Conservation (phyloP, 805 yeast genomes). For the Maudiozyma saulgeensis region DNA sequence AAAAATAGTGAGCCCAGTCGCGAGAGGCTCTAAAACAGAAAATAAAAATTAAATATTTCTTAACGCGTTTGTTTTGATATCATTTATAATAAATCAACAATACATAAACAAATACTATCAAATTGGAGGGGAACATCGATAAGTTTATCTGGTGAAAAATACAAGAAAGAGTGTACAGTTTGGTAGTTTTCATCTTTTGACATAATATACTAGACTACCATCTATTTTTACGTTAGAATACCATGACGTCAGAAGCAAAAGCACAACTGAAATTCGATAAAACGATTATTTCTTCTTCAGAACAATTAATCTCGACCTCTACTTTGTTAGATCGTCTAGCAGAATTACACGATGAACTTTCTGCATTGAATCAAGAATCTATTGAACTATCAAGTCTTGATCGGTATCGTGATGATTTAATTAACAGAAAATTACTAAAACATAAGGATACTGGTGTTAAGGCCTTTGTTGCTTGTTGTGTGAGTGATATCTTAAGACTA, state of each 20-base stretch:
- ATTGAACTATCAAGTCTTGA: conserved; percentile 40
- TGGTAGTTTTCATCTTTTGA: too few species aligned
- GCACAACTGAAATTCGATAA: conserved; percentile 33
- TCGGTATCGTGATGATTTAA: conserved; percentile 40
- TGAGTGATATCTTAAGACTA: conserved; percentile 65
- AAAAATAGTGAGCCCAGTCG: too few species aligned
- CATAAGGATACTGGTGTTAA: conserved; percentile 63
- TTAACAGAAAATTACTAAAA: conserved; percentile 47
- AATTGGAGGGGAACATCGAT: too few species aligned
- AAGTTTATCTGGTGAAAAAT: too few species aligned
- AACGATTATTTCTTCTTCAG: conserved; percentile 46
- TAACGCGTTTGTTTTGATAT: too few species aligned
- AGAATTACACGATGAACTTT: conserved; percentile 52
- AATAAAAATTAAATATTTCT: not conserved
- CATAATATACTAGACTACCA: too few species aligned
- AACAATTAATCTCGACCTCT: conserved; percentile 49
- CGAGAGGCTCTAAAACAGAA: not conserved
- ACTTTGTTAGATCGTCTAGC: conserved; percentile 51
- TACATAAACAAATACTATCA: too few species aligned
- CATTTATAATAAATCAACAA: too few species aligned
- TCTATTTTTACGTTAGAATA: not conserved
- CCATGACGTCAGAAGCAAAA: not conserved
- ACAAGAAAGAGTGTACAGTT: too few species aligned
- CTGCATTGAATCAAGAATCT: conserved; percentile 51
- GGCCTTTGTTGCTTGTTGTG: conserved; percentile 59